Conservation (phyloP, 2,329 filamentous ascomycete species). For the Trichoderma koningiopsis region DNA sequence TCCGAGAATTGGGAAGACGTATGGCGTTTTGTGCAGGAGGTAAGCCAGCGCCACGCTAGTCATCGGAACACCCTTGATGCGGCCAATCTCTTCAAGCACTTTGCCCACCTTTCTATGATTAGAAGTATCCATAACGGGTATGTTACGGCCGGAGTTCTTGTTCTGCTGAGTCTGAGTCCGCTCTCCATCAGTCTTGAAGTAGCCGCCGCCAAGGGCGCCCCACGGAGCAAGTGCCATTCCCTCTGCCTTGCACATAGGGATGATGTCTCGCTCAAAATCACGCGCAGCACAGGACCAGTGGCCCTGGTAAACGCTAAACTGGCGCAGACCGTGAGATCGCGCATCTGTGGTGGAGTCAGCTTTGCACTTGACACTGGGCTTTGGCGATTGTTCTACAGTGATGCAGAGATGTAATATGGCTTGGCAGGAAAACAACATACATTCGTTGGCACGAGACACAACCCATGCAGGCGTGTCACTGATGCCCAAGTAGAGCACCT, state of each 20-base stretch:
- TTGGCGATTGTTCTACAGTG: no score
- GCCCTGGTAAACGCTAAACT: constrained; percentile 59
- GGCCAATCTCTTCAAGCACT: constrained; percentile 53
- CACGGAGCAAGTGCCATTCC: constrained; percentile 59
- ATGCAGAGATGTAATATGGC: no score
- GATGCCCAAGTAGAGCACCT: constrained; percentile 67
- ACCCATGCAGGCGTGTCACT: constrained; percentile 71
- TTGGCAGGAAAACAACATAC: background rate
- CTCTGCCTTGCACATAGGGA: constrained; percentile 47
- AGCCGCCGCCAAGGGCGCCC: constrained; percentile 56
- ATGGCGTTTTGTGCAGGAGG: constrained; percentile 69
- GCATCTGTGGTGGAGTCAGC: constrained; percentile 69
- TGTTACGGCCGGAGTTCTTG: background rate
- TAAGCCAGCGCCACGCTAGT: constrained; percentile 68
- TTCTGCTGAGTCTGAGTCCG: background rate
- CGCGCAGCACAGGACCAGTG: constrained; percentile 44
- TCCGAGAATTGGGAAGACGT: constrained; percentile 74
- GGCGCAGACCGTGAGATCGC: constrained; percentile 66
- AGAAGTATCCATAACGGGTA: background rate
- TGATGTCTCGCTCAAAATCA: constrained; percentile 47
- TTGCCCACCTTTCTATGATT: constrained; percentile 52
- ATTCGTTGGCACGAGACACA: constrained; percentile 39
- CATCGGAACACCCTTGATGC: constrained; percentile 45
- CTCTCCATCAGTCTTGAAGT: constrained; percentile 41
- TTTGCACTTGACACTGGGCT: no score